These are phyloP conservation scores for Venturia nashicola DNA, from an alignment of 2,329 filamentous ascomycete genomes.

Conservation along the genomic window DNA sequence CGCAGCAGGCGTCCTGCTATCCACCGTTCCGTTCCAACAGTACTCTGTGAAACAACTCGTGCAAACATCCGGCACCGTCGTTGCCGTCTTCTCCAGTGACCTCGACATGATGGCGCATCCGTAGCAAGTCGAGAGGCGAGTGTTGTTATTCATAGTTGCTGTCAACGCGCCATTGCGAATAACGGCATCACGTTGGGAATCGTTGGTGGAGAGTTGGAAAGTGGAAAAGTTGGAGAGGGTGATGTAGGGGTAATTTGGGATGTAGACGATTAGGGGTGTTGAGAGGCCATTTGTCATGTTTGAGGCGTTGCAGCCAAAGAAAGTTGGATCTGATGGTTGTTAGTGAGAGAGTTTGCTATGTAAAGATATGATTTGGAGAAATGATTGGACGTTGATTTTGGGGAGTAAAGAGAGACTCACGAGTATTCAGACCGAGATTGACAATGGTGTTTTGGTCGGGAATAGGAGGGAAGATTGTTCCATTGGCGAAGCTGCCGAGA, in stretches of 20 bases:
- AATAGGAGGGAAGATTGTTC: constrained; percentile 58
- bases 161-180: constrained; percentile 79
- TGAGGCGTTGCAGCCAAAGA: constrained; percentile 63
- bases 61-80: constrained; percentile 59
- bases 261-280: constrained; percentile 68
- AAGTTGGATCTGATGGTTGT: constrained; percentile 40
- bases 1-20: constrained; percentile 18
- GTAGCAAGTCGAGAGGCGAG: constrained; percentile 72
- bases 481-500: constrained; percentile 46
- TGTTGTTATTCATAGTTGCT: constrained; percentile 72
- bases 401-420: constrained; percentile 13
- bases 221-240: constrained; percentile 69
- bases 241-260: constrained; percentile 76
- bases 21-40: constrained; percentile 80
- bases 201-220: constrained; percentile 53
- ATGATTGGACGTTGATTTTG: too few relatives aligned
- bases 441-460: constrained; percentile 68
- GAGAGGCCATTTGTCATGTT: constrained; percentile 42
- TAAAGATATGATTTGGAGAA: too few relatives aligned
- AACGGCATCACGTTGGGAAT: constrained; percentile 59
- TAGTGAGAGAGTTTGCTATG: too few relatives aligned
- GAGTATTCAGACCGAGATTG: constrained; percentile 61
- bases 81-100: constrained; percentile 61
- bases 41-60: constrained; percentile 64
- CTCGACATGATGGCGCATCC: constrained; percentile 79